phyloP scores from a whole-genome alignment of 2,329 filamentous ascomycete genomes.

The Aspergillus floridensis region DNA sequence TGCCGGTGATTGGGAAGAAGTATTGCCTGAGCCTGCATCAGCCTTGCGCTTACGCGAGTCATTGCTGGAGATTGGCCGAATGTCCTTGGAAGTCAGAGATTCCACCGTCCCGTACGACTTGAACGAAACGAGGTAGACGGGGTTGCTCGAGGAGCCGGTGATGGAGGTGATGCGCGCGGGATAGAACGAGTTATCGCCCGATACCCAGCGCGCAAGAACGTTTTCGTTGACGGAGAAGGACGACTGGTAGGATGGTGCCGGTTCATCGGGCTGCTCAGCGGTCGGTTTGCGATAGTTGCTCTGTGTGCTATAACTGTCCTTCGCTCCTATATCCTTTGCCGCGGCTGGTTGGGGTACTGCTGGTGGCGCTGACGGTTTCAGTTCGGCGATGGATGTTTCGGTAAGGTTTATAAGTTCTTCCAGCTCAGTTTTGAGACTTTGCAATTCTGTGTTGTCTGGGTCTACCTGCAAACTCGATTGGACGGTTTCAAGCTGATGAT shows the following conservation, averaged over 20 bases:
- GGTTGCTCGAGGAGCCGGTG: conserved; percentile 84
- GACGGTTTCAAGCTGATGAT: conserved; percentile 73
- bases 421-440: conserved; percentile 75
- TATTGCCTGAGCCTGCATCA: conserved; percentile 65
- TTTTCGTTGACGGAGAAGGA: conserved; percentile 84
- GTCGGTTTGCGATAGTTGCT: conserved; percentile 54
- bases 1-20: conserved; percentile 42
- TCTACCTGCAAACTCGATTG: conserved; percentile 73
- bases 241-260: conserved; percentile 51
- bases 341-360: conserved; percentile 48
- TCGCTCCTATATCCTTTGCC: conserved; percentile 72
- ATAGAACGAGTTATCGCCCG: conserved; percentile 87
- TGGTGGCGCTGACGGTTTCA: conserved; percentile 61
- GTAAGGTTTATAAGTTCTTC: conserved; percentile 76
- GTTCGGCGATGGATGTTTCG: conserved; percentile 76
- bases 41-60: conserved; percentile 78
- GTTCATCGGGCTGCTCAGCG: conserved; percentile 39
- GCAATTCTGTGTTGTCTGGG: conserved; percentile 74
- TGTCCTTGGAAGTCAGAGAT: conserved; percentile 76
- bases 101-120: conserved; percentile 82
- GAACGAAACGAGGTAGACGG: conserved; percentile 93
- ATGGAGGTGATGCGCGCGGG: conserved; percentile 89
- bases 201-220: conserved; percentile 85
- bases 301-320: conserved; percentile 76
- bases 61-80: conserved; percentile 69